Evolutionary conservation across 2,329 filamentous ascomycete genomes (phyloP), one percentile per base, ranked within the genome.

Genomic region (Xylariaceae sp.): DNA sequence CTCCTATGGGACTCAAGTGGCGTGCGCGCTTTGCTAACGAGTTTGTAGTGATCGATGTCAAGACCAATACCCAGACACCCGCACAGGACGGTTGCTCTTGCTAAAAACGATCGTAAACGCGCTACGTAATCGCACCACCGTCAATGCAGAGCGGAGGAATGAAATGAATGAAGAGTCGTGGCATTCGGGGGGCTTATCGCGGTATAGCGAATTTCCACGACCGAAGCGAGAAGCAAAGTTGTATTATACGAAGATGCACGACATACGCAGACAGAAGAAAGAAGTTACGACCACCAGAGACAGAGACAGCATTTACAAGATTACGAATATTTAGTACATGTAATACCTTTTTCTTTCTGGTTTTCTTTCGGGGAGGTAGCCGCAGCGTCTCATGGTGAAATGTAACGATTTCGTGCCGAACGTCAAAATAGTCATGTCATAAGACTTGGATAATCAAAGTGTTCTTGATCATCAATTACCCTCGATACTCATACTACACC

Each of bases 1-100:
- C 45, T 47, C 42, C 10, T 11, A 40, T 18, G n/a, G n/a, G n/a
- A 10, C 38, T 16, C 5, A 31, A 34, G 16, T 22, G 45, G 22
- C 33, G 28, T 5, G 22, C 22, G 22, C 49, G 40, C 36, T 9
- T 40, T 36, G 50, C 67, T 71, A 60, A 73, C 53, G 38, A 19
- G 13, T 38, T 51, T 52, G 17, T 63, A 94, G 90, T 94, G 89
- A 96, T 96, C 68, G 90, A 96, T 74, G 90, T 96, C 62, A 94
- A 93, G 74, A 92, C 91, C 67, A 90, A 84, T 72, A 82, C 82
- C 50, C 80, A 82, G 62, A 82, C 84, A 54, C 75, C 83, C 58
- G 80, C 79, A 66, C 89, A 92, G 71, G 87, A 91, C 56, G 84
- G 86, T 52, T 92, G 88, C 70, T 75, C 83, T 45, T 89, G 86